Conservation (phyloP, 192 early-diverging fungal species). For the Tieghemiomyces parasiticus region DNA sequence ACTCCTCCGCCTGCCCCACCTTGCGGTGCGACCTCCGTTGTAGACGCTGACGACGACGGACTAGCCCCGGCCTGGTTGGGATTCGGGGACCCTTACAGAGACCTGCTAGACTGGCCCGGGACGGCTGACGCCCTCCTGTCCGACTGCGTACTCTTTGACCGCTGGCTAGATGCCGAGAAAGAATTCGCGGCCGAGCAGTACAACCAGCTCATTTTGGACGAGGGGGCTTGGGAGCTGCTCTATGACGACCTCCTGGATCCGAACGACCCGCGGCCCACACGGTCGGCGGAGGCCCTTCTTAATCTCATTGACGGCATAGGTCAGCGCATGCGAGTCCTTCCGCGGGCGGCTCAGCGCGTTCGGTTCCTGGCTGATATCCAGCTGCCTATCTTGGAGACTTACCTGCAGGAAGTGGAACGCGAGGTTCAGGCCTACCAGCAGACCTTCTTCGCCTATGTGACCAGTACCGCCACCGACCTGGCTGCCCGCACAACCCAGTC, state of each 20-base stretch:
- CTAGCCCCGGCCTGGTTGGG: no score
- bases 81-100: no score
- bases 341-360: slow-evolving; percentile 36
- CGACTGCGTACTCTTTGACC: slow-evolving; percentile 37
- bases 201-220: slow-evolving; percentile 40
- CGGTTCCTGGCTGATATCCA: slow-evolving; percentile 45
- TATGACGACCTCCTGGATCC: slow-evolving; percentile 32
- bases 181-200: slow-evolving; percentile 40
- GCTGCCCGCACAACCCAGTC: neutral
- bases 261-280: slow-evolving; percentile 40
- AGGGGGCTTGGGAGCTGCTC: slow-evolving; percentile 42
- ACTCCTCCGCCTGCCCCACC: slow-evolving; percentile 13
- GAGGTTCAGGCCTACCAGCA: slow-evolving; percentile 2
- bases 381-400: slow-evolving; percentile 37
- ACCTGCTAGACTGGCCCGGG: slow-evolving; percentile 23
- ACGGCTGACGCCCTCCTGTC: slow-evolving; percentile 34
- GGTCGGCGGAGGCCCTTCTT: slow-evolving; percentile 39
- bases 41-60: no score
- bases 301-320: slow-evolving; percentile 45
- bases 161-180: slow-evolving; percentile 56
- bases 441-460: slow-evolving; percentile 1
- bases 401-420: slow-evolving; percentile 28
- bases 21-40: neutral
- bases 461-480: neutral
- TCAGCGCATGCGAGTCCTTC: slow-evolving; percentile 39